phyloP scores from a whole-genome alignment of 176 grass and related monocot species.

The Aegilops speltoides region DNA sequence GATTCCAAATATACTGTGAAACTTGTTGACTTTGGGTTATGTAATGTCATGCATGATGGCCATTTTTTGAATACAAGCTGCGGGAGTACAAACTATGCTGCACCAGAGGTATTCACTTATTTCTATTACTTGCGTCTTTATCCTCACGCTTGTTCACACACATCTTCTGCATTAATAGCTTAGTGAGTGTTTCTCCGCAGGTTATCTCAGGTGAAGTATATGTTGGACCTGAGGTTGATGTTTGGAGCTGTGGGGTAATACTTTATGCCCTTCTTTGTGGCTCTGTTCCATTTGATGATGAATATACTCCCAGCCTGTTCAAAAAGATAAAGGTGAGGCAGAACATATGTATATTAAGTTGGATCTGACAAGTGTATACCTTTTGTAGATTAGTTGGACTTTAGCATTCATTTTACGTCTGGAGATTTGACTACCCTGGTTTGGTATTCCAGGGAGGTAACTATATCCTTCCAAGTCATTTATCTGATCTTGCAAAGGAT shows the following conservation, averaged over 20 bases:
- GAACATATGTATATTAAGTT: not conserved
- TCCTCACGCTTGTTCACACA: not conserved
- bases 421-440: conserved; percentile 6
- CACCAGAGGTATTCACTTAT: conserved; percentile 66
- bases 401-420: not conserved
- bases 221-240: conserved; percentile 90
- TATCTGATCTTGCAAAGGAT: conserved; percentile 82
- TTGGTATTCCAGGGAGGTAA: conserved; percentile 60
- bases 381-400: not conserved
- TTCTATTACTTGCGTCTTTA: conserved; percentile 11
- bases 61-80: conserved; percentile 98
- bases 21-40: conserved; percentile 93
- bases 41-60: conserved; percentile 94
- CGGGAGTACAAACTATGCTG: conserved; percentile 92
- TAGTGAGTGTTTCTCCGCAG: conserved; percentile 29
- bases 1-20: conserved; percentile 95
- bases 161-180: not conserved
- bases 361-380: not conserved
- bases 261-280: conserved; percentile 99
- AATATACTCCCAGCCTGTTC: conserved; percentile 79
- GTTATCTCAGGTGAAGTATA: conserved; percentile 88
- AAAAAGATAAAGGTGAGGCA: conserved; percentile 90
- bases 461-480: conserved; percentile 90
- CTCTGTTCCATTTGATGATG: conserved; percentile 91
- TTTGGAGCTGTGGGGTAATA: conserved; percentile 96